Evolutionary conservation across 768 basidiomycete species (phyloP).

Genomic region (Mrakia frigida): DNA sequence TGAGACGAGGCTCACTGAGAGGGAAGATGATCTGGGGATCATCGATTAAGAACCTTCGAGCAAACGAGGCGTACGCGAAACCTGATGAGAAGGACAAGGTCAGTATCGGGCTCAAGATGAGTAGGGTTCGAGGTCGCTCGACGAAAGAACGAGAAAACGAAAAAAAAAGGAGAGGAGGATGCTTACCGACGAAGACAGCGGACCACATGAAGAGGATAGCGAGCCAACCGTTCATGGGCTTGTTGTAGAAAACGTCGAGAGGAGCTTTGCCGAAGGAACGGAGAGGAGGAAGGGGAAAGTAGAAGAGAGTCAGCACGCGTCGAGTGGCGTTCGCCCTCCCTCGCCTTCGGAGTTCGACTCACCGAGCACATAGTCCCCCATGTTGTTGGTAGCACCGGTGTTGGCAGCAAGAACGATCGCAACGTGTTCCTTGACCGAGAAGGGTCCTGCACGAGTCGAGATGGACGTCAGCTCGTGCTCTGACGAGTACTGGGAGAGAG

Average conservation of each 20-base stretch:
- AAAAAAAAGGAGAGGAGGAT: neutral
- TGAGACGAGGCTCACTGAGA: too few species aligned
- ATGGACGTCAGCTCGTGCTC: too few species aligned
- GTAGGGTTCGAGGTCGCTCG: too few species aligned
- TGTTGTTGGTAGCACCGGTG: constrained; percentile 23
- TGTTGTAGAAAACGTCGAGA: constrained; percentile 11
- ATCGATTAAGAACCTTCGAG: constrained; percentile 14
- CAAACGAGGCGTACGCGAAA: constrained; percentile 14
- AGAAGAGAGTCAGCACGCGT: too few species aligned
- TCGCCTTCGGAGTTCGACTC: too few species aligned
- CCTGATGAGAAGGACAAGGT: neutral
- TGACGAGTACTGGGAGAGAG: too few species aligned
- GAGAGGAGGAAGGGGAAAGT: too few species aligned
- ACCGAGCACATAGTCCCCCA: neutral
- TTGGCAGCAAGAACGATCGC: constrained; percentile 16
- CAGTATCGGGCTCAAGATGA: too few species aligned
- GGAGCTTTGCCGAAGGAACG: neutral
- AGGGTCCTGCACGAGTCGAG: too few species aligned
- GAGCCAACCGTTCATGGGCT: constrained; percentile 24
- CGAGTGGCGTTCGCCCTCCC: too few species aligned
- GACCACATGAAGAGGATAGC: constrained; percentile 21
- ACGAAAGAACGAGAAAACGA: too few species aligned
- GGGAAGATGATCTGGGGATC: constrained; percentile 14
- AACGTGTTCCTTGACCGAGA: constrained; percentile 22
- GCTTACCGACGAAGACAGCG: neutral